phyloP scores from a whole-genome alignment of 805 yeast genomes.

The Starmerella ratchasimensis region DNA sequence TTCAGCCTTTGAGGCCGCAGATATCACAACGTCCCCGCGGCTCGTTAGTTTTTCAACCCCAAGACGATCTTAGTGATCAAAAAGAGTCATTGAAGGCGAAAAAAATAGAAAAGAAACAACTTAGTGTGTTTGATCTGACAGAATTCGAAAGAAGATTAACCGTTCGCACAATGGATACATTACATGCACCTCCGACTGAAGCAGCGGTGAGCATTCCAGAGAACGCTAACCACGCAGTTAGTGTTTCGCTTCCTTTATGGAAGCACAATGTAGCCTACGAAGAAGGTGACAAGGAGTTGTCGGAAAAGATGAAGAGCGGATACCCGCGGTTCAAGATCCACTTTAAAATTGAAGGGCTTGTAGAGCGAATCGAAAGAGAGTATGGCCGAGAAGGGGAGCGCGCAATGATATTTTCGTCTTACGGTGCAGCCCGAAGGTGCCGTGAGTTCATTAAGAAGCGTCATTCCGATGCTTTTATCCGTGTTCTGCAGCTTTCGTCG shows the following conservation, averaged over 20 bases:
- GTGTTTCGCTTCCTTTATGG: constrained; percentile 94
- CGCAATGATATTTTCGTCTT: constrained; percentile 64
- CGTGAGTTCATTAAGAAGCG: constrained; percentile 51
- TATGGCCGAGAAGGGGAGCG: constrained; percentile 73
- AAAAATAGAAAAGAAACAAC: too few species aligned
- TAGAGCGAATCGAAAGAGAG: constrained; percentile 32
- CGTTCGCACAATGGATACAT: constrained; percentile 5
- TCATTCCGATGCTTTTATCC: constrained; percentile 29
- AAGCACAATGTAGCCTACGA: constrained; percentile 84
- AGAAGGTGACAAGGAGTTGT: constrained; percentile 75
- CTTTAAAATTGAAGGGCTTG: constrained; percentile 26
- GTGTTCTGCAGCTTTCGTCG: constrained; percentile 24
- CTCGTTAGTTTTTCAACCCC: too few species aligned
- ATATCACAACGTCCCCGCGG: too few species aligned
- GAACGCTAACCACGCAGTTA: constrained; percentile 82
- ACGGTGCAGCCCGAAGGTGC: constrained; percentile 68
- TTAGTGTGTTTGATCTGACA: neutral
- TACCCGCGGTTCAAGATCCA: constrained; percentile 55
- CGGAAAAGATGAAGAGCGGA: constrained; percentile 64
- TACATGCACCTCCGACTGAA: constrained; percentile 26
- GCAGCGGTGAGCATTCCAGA: constrained; percentile 83
- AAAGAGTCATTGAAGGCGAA: neutral
- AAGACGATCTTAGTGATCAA: neutral
- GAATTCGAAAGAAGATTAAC: neutral
- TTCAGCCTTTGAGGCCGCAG: too few species aligned